Evolutionary conservation across 2,329 filamentous ascomycete species (phyloP), one percentile per base, ranked within the genome.

Genomic region (Juglanconis oblonga): DNA sequence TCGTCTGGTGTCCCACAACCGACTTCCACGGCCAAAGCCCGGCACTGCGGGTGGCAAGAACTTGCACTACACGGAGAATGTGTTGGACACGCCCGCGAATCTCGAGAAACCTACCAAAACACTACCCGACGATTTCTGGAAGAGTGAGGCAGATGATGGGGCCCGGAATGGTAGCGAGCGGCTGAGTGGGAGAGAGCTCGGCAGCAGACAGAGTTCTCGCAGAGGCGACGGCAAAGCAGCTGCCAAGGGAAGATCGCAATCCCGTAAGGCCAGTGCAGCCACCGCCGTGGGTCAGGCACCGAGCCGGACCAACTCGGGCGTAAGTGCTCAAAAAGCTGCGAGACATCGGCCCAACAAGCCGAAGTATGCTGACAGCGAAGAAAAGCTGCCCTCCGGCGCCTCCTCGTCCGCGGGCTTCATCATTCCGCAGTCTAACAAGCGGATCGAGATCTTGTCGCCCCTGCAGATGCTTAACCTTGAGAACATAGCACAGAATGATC

Each of bases 391-490:
- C n/a, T 62, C 62, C 31, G 48, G 55, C 32, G 63, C 57, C 29
- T 57, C 66, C 32, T 60, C 69, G 5, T 61, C 64, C 9, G 68
- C 71, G 35, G 81, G 82, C 1, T 79, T 87, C 54, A 86, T 83
- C 67, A 72, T 84, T 38, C 68, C 80, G 17, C 80, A 79, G 8
- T 84, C 83, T 2, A 80, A 82, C 66, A 81, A 82, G 40, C 83
- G 81, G 11, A 76, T 87, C 33, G 86, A 88, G 67, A 79, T 84
- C 5, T 84, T 89, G 35, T 88, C 86, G 17, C 82, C 94, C 5
- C 79, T 95, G 44, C 92, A 96, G 70, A 95, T 97, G 85, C 84
- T 96, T 33, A 94, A 95, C 64, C 84, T 98, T 1, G 95, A 98
- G 74, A 93, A 95, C 68, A 90, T 96, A 58, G 92, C 93, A 0